Base-by-base conservation (phyloP, 2,329 filamentous ascomycete species). In the Hypomyces rosellus region DNA sequence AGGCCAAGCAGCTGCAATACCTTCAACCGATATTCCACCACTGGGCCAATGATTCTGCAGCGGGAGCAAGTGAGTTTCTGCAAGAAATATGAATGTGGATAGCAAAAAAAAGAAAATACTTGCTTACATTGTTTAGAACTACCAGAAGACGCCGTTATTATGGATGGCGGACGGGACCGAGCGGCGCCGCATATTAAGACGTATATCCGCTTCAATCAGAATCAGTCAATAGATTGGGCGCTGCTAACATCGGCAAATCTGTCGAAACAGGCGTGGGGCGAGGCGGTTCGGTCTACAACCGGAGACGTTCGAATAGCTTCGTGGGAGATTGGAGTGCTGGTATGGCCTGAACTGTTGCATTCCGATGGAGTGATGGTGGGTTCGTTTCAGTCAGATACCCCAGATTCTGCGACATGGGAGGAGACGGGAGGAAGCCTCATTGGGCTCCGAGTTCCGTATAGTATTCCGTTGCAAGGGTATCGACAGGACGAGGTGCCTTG, bases 161-260 rank as follows among this genome's bases (percentile, higher is more conserved):
- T 61, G 5, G 74, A 85, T 53, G 78, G 80, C 8, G 82, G 84
- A 1, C 74, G 87, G 48, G 74, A 80, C 44, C 75, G 81, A 30
- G 89, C 89, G 15, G 88, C 89, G 1, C 90, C 90, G 0, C 90
- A 96, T 59, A 87, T 95, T 63, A 96, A 96, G 65, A 95, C 89
- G 0, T 96, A 93, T 61, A 82, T 91, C 41, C 81, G 87, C 4
- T 90, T 77, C 57, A 68, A 71, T 48, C 57, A 65, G n/a, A 61
- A 70, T 15, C 63, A 60, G 2, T 66, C 69, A 0, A 83, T 95
- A 37, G 87, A 93, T 61, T 96, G 90, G 91, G 89, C 88, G 2
- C 74, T 96, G 55, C 65, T 95, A 2, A 95, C 89, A 0, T 93
- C 88, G n/a, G 89, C 90, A n/a, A 96, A 95, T 58, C 66, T 96